phyloP scores from a whole-genome alignment of 2,329 filamentous ascomycete genomes.

The Stachybotrys chartarum region DNA sequence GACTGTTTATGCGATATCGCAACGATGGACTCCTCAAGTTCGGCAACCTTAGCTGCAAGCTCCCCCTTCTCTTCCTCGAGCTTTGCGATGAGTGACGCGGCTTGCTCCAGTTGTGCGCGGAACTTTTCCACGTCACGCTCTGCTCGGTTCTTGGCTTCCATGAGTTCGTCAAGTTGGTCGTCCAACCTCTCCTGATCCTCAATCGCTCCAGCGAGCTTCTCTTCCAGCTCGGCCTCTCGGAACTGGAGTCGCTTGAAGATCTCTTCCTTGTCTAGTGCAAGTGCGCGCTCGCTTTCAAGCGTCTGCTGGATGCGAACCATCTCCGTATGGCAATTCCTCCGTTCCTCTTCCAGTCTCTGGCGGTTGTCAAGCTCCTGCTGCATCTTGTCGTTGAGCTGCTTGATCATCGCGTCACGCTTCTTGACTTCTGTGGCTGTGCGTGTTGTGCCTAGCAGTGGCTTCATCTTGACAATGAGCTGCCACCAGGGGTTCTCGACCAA shows the following conservation, averaged over 20 bases:
- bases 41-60: conserved; percentile 57
- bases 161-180: conserved; percentile 82
- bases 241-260: conserved; percentile 95
- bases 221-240: conserved; percentile 84
- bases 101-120: conserved; percentile 81
- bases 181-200: conserved; percentile 93
- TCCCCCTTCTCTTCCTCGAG: conserved; percentile 82
- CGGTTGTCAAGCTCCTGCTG: conserved; percentile 66
- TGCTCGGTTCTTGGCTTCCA: conserved; percentile 81
- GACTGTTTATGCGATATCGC: conserved; percentile 65
- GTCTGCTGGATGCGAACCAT: conserved; percentile 88
- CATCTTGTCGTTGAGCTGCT: conserved; percentile 78
- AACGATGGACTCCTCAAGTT: conserved; percentile 64
- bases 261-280: conserved; percentile 96
- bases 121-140: conserved; percentile 78
- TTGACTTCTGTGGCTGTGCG: conserved; percentile 90
- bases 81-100: conserved; percentile 75
- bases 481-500: conserved; percentile 95
- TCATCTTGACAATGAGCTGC: conserved; percentile 91
- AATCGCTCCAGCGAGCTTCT: conserved; percentile 86
- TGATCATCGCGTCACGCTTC: conserved; percentile 89
- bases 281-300: conserved; percentile 88
- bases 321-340: conserved; percentile 78
- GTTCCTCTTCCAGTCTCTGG: conserved; percentile 81
- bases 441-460: conserved; percentile 85